A percentile compares a stretch with the other conserved stretches of the same genome.
These are phyloP conservation scores for Rasamsonia emersonii DNA, from an alignment of 2,329 filamentous ascomycete species.

Conservation along the genomic window DNA sequence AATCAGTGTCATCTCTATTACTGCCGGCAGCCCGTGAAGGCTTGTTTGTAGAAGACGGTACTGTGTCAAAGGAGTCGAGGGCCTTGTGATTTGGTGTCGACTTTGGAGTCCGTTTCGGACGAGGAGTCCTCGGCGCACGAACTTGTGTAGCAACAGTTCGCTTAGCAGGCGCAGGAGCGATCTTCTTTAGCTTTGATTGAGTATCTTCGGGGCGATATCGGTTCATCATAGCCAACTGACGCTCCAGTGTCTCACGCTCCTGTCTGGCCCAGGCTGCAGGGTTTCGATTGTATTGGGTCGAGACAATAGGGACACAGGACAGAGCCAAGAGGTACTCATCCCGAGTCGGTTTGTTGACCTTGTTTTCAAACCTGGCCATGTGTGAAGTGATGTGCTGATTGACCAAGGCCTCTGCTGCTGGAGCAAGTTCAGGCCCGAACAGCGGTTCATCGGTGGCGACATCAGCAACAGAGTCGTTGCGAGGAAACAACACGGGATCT, in stretches of 20 bases:
- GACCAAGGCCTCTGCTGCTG: conserved; percentile 29
- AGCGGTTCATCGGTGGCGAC: conserved; percentile 31
- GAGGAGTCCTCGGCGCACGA: conserved; percentile 22
- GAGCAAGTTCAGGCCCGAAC: conserved; percentile 28
- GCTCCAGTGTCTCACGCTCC: conserved; percentile 33
- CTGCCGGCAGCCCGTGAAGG: conserved; percentile 41
- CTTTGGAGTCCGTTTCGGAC: conserved; percentile 32
- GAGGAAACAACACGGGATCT: conserved; percentile 37
- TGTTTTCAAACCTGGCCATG: conserved; percentile 33
- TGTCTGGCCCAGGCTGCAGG: conserved; percentile 35
- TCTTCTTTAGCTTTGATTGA: conserved; percentile 29
- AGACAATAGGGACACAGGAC: conserved; percentile 36
- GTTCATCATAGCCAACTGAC: conserved; percentile 33
- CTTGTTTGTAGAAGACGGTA: conserved; percentile 30
- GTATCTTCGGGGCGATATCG: conserved; percentile 23
- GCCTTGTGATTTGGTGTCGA: conserved; percentile 32
- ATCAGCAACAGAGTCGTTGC: conserved; percentile 24
- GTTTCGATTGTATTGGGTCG: conserved; percentile 35
- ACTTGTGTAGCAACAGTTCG: conserved; percentile 16
- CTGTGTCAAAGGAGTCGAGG: conserved; percentile 29
- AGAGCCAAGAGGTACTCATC: conserved; percentile 37
- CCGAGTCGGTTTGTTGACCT: conserved; percentile 33
- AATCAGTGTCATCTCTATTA: conserved; percentile 77
- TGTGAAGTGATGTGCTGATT: conserved; percentile 35
- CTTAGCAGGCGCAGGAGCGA: conserved; percentile 31